phyloP scores from a whole-genome alignment of 176 grass and related monocot species.

The Elaeis guineensis region DNA sequence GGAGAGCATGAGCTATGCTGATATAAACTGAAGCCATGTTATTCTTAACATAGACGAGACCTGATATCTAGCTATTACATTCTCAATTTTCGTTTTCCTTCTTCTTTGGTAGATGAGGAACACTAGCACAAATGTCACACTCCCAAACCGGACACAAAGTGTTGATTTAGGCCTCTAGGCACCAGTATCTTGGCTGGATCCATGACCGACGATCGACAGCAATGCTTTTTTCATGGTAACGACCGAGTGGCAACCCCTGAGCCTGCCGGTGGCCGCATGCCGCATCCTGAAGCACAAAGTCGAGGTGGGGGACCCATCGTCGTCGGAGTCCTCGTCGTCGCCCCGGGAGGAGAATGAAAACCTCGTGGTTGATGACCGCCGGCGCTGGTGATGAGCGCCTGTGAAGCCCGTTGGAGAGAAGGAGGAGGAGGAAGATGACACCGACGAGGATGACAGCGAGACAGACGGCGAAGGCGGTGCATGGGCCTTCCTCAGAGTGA shows the following conservation, averaged over 20 bases:
- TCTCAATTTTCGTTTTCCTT: too few species aligned
- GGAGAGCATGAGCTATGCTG: too few species aligned
- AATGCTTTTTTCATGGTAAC: slow-evolving; percentile 32
- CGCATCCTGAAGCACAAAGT: slow-evolving; percentile 39
- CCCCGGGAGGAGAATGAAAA: slow-evolving; percentile 29
- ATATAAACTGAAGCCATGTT: too few species aligned
- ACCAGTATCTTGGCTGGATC: slow-evolving; percentile 1
- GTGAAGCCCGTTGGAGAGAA: slow-evolving; percentile 13
- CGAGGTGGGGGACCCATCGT: slow-evolving; percentile 3
- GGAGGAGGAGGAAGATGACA: slow-evolving; percentile 22
- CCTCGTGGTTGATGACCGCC: neutral
- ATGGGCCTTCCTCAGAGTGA: slow-evolving; percentile 30
- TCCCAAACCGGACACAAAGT: too few species aligned
- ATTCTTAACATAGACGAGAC: too few species aligned
- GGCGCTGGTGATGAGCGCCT: neutral
- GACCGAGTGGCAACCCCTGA: slow-evolving; percentile 31
- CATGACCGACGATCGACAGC: slow-evolving; percentile 12
- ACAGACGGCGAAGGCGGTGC: slow-evolving; percentile 13
- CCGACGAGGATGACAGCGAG: slow-evolving; percentile 14
- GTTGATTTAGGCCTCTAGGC: too few species aligned
- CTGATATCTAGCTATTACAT: too few species aligned
- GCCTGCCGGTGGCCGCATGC: slow-evolving; percentile 27
- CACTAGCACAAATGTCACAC: neutral
- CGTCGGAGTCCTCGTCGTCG: slow-evolving; percentile 20
- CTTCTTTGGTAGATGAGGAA: slow-evolving; percentile 1